Base-by-base conservation (phyloP, 257 asterid genomes). In the Cordia subcordata region DNA sequence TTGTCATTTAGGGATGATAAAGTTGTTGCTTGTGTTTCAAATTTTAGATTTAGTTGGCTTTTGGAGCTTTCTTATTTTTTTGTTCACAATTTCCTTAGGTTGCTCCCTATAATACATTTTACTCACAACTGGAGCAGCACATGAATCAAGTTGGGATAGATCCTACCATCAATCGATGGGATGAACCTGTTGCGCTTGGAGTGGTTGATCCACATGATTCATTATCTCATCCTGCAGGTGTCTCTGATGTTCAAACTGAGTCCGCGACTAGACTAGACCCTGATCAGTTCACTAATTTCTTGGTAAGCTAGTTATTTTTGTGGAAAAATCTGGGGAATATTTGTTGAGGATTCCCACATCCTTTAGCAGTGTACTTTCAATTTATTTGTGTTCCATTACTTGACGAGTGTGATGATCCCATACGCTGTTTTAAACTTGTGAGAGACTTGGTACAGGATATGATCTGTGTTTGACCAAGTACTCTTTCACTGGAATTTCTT, bases 151-250 rank as follows among this genome's bases (percentile, higher is more conserved):
- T 84, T 49, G 98, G 96, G 38, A 22, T 85, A 33, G 85, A 84
- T 64, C 77, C 94, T 50, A 75, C 70, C 37, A 71, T 85, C 75
- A 88, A 88, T 73, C 79, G 78, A 75, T 91, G 96, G 98, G 93
- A 82, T 71, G 87, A 84, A 66, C 87, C 92, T 16, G 67, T 88
- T 53, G 78, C 89, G 50, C 94, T 91, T 70, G 98, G 96, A 71
- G 57, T 85, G 71, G 94, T 85, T 49, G 98, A 88, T 79, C 98
- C 95, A 38, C 96, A 91, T 45, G 96, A 91, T 78, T 91, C 96
- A 37, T 65, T 88, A 66, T 88, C 98, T 53, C 95, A 85, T 84
- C 90, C 96, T 47, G 95, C 94, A 62, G 94, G 95, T 63, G 94
- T 85, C 51, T 79, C 95, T 6, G 98, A 91, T 80, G 95, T 68